Conservation (phyloP, 2,329 filamentous ascomycete species). For the Zymoseptoria crescenta region DNA sequence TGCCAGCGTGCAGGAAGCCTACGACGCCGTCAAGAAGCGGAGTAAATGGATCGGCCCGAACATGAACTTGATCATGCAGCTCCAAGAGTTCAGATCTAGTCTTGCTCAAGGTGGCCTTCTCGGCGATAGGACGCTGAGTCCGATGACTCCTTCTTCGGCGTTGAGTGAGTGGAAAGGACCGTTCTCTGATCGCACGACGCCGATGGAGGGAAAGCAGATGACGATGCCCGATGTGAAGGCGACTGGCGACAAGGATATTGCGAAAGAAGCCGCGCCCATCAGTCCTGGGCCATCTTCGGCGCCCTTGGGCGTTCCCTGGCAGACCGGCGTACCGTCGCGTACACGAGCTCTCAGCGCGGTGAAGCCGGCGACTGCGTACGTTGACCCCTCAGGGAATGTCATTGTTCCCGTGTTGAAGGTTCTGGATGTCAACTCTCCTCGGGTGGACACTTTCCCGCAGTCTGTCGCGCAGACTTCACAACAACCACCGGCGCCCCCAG, state of each 20-base stretch:
- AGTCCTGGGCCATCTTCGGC: constrained; percentile 58
- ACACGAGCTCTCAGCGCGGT: constrained; percentile 16
- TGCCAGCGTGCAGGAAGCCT: constrained; percentile 73
- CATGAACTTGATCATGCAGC: constrained; percentile 84
- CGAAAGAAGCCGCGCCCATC: constrained; percentile 23
- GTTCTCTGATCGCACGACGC: constrained; percentile 19
- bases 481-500: background rate
- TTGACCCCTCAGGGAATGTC: constrained; percentile 28
- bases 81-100: constrained; percentile 64
- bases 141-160: constrained; percentile 28
- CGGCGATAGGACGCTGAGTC: constrained; percentile 26
- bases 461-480: background rate
- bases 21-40: constrained; percentile 69
- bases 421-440: background rate
- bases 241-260: constrained; percentile 3
- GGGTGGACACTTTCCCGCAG: background rate
- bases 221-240: constrained; percentile 18
- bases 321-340: constrained; percentile 29
- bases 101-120: constrained; percentile 32
- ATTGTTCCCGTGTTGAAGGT: constrained; percentile 26
- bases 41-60: constrained; percentile 86
- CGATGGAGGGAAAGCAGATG: constrained; percentile 4
- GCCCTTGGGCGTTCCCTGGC: constrained; percentile 56
- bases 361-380: constrained; percentile 48
- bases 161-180: constrained; percentile 27